These are phyloP conservation scores for Saturnispora silvae DNA, from an alignment of 805 yeast species.

Conservation along the genomic window DNA sequence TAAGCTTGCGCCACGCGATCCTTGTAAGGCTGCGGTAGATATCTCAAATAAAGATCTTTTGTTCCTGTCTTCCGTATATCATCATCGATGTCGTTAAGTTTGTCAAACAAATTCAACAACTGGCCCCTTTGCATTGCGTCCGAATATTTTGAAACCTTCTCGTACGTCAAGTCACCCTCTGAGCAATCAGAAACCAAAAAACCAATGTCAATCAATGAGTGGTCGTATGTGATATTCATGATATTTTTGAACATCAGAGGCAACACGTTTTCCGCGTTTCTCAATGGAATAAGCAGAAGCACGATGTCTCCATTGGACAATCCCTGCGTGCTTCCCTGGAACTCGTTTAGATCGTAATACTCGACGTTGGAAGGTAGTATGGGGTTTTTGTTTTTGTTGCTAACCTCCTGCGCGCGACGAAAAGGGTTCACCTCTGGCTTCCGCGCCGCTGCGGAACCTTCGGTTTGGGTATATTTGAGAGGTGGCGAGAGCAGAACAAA, in stretches of 20 bases:
- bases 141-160: conserved; percentile 53
- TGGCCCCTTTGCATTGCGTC: conserved; percentile 64
- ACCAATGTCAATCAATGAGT: conserved; percentile 66
- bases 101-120: conserved; percentile 36
- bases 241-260: conserved; percentile 78
- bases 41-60: conserved; percentile 51
- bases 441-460: too few relatives aligned
- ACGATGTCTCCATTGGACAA: conserved; percentile 47
- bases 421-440: too few relatives aligned
- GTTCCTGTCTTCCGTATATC: conserved; percentile 37
- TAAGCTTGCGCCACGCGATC: conserved; percentile 49
- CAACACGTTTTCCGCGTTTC: conserved; percentile 68
- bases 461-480: too few relatives aligned
- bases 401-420: too few relatives aligned
- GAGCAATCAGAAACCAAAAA: conserved; percentile 76
- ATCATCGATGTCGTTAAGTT: conserved; percentile 34
- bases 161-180: conserved; percentile 52
- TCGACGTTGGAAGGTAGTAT: conserved; percentile 19
- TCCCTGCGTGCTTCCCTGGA: conserved; percentile 43
- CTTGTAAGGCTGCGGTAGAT: conserved; percentile 56
- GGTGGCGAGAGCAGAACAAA: too few relatives aligned
- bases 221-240: conserved; percentile 82
- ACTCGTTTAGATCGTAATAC: conserved; percentile 50
- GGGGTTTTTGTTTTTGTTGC: too few relatives aligned
- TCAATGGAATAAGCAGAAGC: conserved; percentile 59